Conservation (phyloP, 345 rosid genomes). For the Erysimum cheiranthoides region DNA sequence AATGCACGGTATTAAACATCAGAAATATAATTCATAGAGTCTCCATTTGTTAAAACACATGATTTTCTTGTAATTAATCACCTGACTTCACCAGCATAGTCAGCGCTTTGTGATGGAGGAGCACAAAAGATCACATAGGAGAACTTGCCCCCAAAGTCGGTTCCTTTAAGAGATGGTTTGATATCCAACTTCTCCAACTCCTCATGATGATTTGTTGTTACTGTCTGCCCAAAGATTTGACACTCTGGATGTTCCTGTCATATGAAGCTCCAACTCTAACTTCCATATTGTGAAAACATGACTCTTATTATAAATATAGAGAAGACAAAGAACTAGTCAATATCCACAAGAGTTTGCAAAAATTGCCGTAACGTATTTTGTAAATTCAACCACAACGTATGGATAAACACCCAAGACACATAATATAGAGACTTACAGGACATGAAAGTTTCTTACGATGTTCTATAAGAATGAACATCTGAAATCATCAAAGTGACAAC, state of each 20-base stretch:
- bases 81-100: constrained; percentile 89
- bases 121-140: constrained; percentile 93
- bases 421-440: background rate
- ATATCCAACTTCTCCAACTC: constrained; percentile 82
- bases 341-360: background rate
- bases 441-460: background rate
- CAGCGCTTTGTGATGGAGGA: constrained; percentile 81
- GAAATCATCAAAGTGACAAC: background rate
- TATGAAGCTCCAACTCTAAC: constrained; percentile 35
- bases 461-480: background rate
- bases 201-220: constrained; percentile 77
- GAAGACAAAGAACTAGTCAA: background rate
- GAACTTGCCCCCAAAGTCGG: constrained; percentile 51
- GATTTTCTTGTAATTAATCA: constrained; percentile 31
- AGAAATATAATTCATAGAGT: constrained; percentile 10
- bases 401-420: background rate
- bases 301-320: background rate
- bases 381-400: background rate
- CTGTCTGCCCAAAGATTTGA: constrained; percentile 83
- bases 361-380: background rate
- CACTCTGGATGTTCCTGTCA: constrained; percentile 78
- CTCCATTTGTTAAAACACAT: background rate
- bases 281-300: constrained; percentile 13
- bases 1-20: background rate
- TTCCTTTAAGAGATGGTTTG: constrained; percentile 68